Conservation (phyloP, 495 filamentous ascomycete genomes). For the Pyrenula massariospora region DNA sequence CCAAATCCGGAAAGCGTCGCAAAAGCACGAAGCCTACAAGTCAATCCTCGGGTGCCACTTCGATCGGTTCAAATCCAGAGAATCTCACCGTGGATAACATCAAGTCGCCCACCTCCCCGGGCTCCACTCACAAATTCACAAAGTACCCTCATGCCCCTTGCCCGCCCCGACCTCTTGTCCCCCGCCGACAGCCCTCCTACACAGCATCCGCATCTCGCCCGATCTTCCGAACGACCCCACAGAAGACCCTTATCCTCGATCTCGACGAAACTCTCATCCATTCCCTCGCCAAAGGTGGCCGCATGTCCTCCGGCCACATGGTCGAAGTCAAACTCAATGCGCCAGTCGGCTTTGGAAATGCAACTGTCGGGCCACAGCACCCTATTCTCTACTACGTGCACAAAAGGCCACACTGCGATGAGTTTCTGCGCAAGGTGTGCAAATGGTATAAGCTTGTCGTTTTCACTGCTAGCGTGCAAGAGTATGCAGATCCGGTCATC, state of each 20-base stretch:
- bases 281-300: conserved; percentile 88
- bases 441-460: conserved; percentile 98
- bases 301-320: conserved; percentile 96
- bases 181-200: conserved; percentile 75
- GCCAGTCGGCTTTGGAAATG: conserved; percentile 43
- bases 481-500: conserved; percentile 97
- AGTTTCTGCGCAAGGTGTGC: conserved; percentile 86
- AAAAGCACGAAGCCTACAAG: conserved; percentile 1
- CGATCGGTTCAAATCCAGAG: conserved; percentile 18
- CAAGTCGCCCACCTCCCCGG: conserved; percentile 85
- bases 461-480: conserved; percentile 94
- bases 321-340: conserved; percentile 86
- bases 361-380: conserved; percentile 70
- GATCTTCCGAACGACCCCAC: conserved; percentile 31
- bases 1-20: conserved; percentile 1
- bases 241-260: conserved; percentile 92
- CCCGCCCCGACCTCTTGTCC: conserved; percentile 81
- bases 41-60: conserved; percentile 19
- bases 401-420: conserved; percentile 92
- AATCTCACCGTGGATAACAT: conserved; percentile 38
- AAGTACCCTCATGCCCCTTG: conserved; percentile 82
- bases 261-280: conserved; percentile 96
- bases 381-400: conserved; percentile 98
- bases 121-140: conserved; percentile 56
- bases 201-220: conserved; percentile 33